Evolutionary conservation across 108 stramenopile genomes (phyloP).

Genomic region (Cyclotella choctawhatcheeana): DNA sequence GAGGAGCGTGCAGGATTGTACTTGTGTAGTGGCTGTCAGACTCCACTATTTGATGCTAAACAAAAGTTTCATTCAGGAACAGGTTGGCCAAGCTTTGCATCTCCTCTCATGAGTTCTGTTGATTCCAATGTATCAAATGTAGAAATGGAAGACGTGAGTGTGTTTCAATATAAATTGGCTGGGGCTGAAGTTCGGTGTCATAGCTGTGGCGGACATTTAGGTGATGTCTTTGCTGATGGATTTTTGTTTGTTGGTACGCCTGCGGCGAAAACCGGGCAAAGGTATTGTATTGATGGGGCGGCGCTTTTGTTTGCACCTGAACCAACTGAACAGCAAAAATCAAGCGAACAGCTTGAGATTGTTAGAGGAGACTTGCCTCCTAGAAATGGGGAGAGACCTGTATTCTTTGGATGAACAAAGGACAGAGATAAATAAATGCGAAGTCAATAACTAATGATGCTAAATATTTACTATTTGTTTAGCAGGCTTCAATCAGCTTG

Average conservation of each 20-base stretch:
- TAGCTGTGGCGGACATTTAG: slow-evolving; percentile 89
- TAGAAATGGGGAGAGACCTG: slow-evolving; percentile 1
- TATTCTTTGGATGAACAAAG: slow-evolving; percentile 28
- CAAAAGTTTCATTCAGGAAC: slow-evolving; percentile 68
- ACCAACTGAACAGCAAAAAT: slow-evolving; percentile 41
- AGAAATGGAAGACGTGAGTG: slow-evolving; percentile 74
- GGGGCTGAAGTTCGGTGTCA: slow-evolving; percentile 85
- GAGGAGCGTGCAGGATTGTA: slow-evolving; percentile 73
- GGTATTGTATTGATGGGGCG: slow-evolving; percentile 84
- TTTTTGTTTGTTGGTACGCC: slow-evolving; percentile 76
- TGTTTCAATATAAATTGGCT: slow-evolving; percentile 57
- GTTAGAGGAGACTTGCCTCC: slow-evolving; percentile 60
- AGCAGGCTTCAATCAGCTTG: too few relatives aligned
- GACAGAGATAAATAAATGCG: too few relatives aligned
- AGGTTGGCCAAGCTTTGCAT: slow-evolving; percentile 77
- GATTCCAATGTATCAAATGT: slow-evolving; percentile 54
- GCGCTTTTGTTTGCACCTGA: slow-evolving; percentile 65
- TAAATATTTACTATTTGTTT: too few relatives aligned
- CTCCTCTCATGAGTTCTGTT: slow-evolving; percentile 23
- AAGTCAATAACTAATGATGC: too few relatives aligned
- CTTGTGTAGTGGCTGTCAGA: slow-evolving; percentile 74
- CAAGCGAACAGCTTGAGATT: slow-evolving; percentile 20
- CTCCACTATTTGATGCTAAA: slow-evolving; percentile 74
- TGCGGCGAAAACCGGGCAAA: slow-evolving; percentile 63
- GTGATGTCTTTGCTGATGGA: slow-evolving; percentile 88